phyloP scores from a whole-genome alignment of 495 filamentous ascomycete species.

The Aspergillus olivimuriae region DNA sequence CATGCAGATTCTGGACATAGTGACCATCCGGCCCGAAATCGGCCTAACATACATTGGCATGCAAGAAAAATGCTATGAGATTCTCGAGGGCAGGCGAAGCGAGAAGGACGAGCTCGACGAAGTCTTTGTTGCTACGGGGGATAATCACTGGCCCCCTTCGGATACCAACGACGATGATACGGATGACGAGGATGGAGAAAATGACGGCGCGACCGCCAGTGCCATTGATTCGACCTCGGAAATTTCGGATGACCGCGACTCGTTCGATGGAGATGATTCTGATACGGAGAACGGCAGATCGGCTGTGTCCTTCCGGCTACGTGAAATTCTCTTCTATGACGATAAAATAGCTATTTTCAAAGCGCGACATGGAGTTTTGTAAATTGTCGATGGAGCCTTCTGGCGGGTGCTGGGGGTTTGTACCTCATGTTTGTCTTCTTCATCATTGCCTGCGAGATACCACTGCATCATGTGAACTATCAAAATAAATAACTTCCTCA shows the following conservation, averaged over 20 bases:
- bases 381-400: constrained; percentile 10
- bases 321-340: constrained; percentile 86
- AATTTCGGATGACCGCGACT: constrained; percentile 27
- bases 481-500: no score
- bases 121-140: constrained; percentile 35
- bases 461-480: constrained; percentile 4
- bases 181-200: constrained; percentile 29
- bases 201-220: constrained; percentile 33
- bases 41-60: constrained; percentile 82
- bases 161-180: constrained; percentile 43
- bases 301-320: constrained; percentile 55
- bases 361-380: constrained; percentile 68
- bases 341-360: constrained; percentile 83
- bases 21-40: constrained; percentile 79
- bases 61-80: constrained; percentile 77
- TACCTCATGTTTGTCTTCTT: no score
- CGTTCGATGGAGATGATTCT: constrained; percentile 46
- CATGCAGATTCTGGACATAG: constrained; percentile 75
- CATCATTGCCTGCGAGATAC: constrained; percentile 13
- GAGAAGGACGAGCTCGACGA: constrained; percentile 36
- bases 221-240: constrained; percentile 37
- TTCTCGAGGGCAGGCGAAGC: constrained; percentile 59
- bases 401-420: constrained; percentile 5
- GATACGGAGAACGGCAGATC: constrained; percentile 44
- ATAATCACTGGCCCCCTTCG: constrained; percentile 34